Base-by-base conservation (phyloP, 345 rosid genomes). In the Rhodamnia rubescens region DNA sequence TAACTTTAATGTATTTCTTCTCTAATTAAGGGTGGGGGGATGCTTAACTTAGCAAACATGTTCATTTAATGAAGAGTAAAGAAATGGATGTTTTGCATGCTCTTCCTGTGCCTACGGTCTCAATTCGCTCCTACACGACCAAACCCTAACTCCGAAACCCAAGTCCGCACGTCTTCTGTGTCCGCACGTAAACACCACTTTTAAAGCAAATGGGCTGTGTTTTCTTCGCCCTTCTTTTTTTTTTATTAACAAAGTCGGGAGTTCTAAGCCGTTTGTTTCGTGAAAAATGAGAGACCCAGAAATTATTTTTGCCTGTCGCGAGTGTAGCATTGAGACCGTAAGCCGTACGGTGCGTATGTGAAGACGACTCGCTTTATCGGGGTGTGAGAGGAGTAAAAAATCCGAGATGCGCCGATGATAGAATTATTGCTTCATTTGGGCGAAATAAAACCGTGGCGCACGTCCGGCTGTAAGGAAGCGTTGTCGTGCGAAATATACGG, bases 251-350 rank as follows among this genome's bases (percentile, higher is more conserved):
- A 50, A 11, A 50, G 4, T 50, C 52, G 8, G 51, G 52, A 50
- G 52, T 3, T 50, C 4, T 11, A 50, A 50, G 13, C 13, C 12
- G 13, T 49, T 49, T 11, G 13, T n/a, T 58, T 58, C 14, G 0
- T 2, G 4, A 58, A 59, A n/a, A 59, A n/a, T 6, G 8, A n/a
- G 13, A 1, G 5, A 58, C n/a, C 11, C 8, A 0, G 5, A 56
- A 57, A n/a, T 2, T 12, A 12, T 58, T 58, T 29, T 61, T 29
- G 5, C 3, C 4, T 14, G 42, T 5, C 8, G 21, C 16, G 42
- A 29, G 21, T 29, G 74, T 29, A 3, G 74, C 40, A 61, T 14
- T 29, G 7, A 61, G 13, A n/a, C 8, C 69, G 69, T n/a, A 32
- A 18, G 40, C 21, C 15, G 3, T 61, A 14, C 6, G 53, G 9